These are phyloP conservation scores for Hypoxylon crocopeplum DNA, from an alignment of 495 filamentous ascomycete genomes.

Conservation along the genomic window DNA sequence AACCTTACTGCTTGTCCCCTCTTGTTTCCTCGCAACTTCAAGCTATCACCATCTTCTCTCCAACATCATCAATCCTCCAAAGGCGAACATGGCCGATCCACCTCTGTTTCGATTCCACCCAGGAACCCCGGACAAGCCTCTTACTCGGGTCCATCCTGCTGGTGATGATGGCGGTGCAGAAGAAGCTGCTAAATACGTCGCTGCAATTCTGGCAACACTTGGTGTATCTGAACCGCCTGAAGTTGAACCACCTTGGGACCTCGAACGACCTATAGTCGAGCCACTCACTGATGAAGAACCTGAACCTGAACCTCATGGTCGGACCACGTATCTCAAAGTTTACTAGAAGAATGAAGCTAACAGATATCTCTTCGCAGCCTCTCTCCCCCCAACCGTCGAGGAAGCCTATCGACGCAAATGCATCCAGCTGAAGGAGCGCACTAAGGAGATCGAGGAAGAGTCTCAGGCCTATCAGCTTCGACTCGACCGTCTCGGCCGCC, in stretches of 20 bases:
- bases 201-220: too few relatives aligned
- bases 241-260: too few relatives aligned
- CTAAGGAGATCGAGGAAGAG: slow-evolving; percentile 86
- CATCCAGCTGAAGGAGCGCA: slow-evolving; percentile 89
- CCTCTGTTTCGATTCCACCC: slow-evolving; percentile 2
- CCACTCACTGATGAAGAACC: too few relatives aligned
- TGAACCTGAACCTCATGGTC: too few relatives aligned
- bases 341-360: slow-evolving; percentile 4
- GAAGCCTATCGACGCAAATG: slow-evolving; percentile 97
- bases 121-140: too few relatives aligned
- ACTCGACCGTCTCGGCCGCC: slow-evolving; percentile 78
- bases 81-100: not conserved
- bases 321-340: not conserved
- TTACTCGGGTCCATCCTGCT: not conserved
- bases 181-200: too few relatives aligned
- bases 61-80: not conserved
- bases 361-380: too few relatives aligned
- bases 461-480: slow-evolving; percentile 82
- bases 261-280: too few relatives aligned
- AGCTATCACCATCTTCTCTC: not conserved
- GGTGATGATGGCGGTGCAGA: too few relatives aligned
- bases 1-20: too few relatives aligned
- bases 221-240: too few relatives aligned
- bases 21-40: not conserved
- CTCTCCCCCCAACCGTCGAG: slow-evolving; percentile 92